A percentile compares a stretch with the other conserved stretches of the same genome.
phyloP scores from a whole-genome alignment of 208 protist genomes.

The Acanthamoeba castellanii region DNA sequence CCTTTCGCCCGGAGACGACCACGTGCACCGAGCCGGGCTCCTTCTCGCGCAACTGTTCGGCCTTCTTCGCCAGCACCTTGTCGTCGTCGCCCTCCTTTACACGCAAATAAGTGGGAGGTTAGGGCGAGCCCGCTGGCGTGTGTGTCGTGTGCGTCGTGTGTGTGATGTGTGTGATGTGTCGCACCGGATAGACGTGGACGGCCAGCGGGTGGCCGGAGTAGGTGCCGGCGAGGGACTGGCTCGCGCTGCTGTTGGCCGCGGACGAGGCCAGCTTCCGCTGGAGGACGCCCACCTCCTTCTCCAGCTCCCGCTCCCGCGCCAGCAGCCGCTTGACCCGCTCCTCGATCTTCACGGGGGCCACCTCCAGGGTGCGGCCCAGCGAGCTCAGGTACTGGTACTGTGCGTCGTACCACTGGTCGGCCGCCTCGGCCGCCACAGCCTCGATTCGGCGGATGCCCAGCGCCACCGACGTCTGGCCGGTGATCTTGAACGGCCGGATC shows the following conservation, averaged over 20 bases:
- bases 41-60: constrained; percentile 34
- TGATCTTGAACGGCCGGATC: constrained; percentile 84
- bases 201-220: constrained; percentile 19
- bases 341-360: constrained; percentile 57
- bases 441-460: constrained; percentile 84
- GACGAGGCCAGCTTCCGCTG: constrained; percentile 25
- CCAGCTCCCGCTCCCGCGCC: constrained; percentile 11
- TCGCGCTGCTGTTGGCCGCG: background rate
- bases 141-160: background rate
- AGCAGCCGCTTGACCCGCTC: constrained; percentile 57
- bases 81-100: constrained; percentile 67
- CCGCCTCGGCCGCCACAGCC: constrained; percentile 65
- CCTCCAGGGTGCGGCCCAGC: constrained; percentile 30
- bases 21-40: constrained; percentile 18
- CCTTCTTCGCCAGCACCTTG: constrained; percentile 60
- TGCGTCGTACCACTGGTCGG: constrained; percentile 33
- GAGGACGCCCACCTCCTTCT: background rate
- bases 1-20: constrained; percentile 39
- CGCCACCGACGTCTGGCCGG: constrained; percentile 76
- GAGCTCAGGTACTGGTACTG: constrained; percentile 32
- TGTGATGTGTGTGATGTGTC: no score
- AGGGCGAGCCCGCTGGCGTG: background rate
- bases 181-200: constrained; percentile 38
- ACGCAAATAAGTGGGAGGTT: background rate
- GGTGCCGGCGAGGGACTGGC: background rate